Evolutionary conservation across 805 yeast species (phyloP).

Genomic region (Saturnispora diversa): DNA sequence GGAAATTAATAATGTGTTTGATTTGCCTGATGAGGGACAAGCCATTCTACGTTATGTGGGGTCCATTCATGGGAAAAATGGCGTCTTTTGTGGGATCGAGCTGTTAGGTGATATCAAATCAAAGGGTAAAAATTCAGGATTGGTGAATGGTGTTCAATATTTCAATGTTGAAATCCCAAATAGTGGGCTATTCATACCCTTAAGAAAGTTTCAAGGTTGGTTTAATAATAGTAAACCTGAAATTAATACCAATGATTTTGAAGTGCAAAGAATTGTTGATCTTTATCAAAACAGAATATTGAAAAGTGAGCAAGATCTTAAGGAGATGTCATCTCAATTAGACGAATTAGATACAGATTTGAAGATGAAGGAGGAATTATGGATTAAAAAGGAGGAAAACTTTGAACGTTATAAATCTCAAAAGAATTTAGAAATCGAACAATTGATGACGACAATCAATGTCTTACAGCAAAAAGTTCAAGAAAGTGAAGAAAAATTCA

Average conservation of each 20-base stretch:
- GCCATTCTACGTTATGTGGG: slow-evolving; percentile 72
- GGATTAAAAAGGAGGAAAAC: slow-evolving; percentile 38
- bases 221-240: neutral
- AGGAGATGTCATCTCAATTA: slow-evolving; percentile 41
- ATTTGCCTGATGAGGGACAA: slow-evolving; percentile 8
- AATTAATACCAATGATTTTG: slow-evolving; percentile 1
- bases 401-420: slow-evolving; percentile 38
- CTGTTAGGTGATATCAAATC: slow-evolving; percentile 53
- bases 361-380: slow-evolving; percentile 38
- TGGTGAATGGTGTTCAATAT: slow-evolving; percentile 61
- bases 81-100: slow-evolving; percentile 83
- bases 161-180: slow-evolving; percentile 56
- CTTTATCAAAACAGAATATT: slow-evolving; percentile 24
- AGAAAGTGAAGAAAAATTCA: slow-evolving; percentile 37
- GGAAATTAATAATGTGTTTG: neutral
- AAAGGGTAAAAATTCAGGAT: slow-evolving; percentile 83
- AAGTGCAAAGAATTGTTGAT: neutral
- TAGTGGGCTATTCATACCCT: slow-evolving; percentile 70
- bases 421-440: slow-evolving; percentile 48
- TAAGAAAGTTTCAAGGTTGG: slow-evolving; percentile 31
- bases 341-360: slow-evolving; percentile 41
- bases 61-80: slow-evolving; percentile 59
- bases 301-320: slow-evolving; percentile 38
- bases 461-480: slow-evolving; percentile 46
- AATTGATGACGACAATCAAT: slow-evolving; percentile 51